Conservation (phyloP, 2,329 filamentous ascomycete genomes). For the Stagonosporopsis tanaceti region DNA sequence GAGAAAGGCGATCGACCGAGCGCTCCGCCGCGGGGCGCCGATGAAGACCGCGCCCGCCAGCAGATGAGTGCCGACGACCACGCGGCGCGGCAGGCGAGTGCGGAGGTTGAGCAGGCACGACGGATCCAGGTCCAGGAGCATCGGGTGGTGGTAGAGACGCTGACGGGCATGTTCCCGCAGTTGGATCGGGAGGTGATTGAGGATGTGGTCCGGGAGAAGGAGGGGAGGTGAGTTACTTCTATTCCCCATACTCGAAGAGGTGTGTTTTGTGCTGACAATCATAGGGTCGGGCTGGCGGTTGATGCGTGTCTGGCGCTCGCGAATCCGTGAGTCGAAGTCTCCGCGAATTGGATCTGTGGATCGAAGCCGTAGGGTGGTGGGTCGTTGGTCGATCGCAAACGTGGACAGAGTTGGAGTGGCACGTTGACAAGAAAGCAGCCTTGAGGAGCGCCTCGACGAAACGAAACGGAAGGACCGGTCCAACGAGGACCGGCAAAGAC, state of each 20-base stretch:
- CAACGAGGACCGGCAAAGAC: too few species aligned
- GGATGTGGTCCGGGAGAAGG: conserved; percentile 94
- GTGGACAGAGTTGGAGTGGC: too few species aligned
- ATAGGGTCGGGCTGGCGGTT: conserved; percentile 56
- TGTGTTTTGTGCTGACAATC: conserved; percentile 8
- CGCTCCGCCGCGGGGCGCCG: neutral
- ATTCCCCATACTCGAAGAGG: too few species aligned
- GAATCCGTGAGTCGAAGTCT: conserved; percentile 31
- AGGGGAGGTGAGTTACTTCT: conserved; percentile 90
- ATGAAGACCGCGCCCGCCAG: neutral
- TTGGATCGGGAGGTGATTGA: conserved; percentile 93
- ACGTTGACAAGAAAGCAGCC: too few species aligned
- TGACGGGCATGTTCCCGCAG: conserved; percentile 96
- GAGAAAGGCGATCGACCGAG: neutral
- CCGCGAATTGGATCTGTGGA: neutral
- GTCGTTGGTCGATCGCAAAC: too few species aligned
- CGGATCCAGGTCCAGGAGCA: conserved; percentile 85
- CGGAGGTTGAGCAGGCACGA: conserved; percentile 86
- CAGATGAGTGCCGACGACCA: conserved; percentile 80
- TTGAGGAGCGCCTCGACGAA: too few species aligned
- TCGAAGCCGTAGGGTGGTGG: too few species aligned
- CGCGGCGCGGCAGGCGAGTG: conserved; percentile 87
- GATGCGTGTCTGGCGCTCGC: conserved; percentile 59
- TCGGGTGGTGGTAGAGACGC: conserved; percentile 87
- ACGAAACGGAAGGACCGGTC: too few species aligned